Evolutionary conservation across 495 filamentous ascomycete species (phyloP), one percentile per base, ranked within the genome.

Genomic region (Penicillium roqueforti): DNA sequence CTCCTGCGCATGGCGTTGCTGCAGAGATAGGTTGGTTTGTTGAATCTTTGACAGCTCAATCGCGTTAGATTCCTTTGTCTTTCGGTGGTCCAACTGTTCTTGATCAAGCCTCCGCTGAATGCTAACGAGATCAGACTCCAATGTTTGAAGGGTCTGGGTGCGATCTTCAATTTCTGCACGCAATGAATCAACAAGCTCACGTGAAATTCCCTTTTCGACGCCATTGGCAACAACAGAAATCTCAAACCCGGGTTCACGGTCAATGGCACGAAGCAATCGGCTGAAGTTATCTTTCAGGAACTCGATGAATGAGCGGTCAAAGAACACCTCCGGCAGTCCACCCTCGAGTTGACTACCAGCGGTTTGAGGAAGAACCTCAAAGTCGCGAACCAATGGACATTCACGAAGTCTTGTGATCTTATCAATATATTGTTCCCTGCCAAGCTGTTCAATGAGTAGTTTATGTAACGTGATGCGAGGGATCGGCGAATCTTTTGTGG

Each of bases 241-340:
- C 63, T 98, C 93, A 36, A 92, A 72, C 8, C 83, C 89, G 5
- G 93, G 93, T 54, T 96, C 91, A 45, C 91, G 87, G 67, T 98
- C 93, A 61, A 98, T 89, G 18, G 92, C 88, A 49, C 91, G 82
- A 18, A 86, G 74, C 48, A 97, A 73, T 28, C 91, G 88, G 55
- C 86, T 91, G 65, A 92, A 98, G 65, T 96, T 93, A 60, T 97
- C 91, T 65, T 96, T 96, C 55, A 97, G 79, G 65, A 97, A 96
- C 54, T 96, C 91, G 36, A 97, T 83, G 67, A 97, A 97, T 0
- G 83, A 81, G 38, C 80, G 78, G 60, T 96, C 89, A 54, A 97
- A 91, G 64, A 83, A 91, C 6, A 96, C 87, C 18, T 93, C 87
- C 19, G 92, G 91, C 4, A 92, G 76, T 23, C 80, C 79, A 26